A percentile compares a stretch with the other conserved stretches of the same genome.
phyloP scores from a whole-genome alignment of 495 filamentous ascomycete species.

The Lentithecium fluviatile region DNA sequence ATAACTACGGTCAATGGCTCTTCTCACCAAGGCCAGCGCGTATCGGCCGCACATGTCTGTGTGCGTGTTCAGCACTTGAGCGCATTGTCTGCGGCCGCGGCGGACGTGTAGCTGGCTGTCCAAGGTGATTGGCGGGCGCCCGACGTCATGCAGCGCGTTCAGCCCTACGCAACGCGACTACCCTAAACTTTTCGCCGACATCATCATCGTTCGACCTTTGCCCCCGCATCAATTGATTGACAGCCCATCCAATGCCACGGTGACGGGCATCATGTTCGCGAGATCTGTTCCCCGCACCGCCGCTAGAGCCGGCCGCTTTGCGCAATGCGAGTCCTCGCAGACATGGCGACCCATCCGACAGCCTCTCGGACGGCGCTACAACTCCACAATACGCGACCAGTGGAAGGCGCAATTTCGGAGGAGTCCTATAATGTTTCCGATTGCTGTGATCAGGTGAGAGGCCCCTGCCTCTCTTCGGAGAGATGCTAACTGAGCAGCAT shows the following conservation, averaged over 20 bases:
- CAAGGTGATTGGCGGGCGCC: slow-evolving; percentile 18
- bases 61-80: slow-evolving; percentile 21
- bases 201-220: not conserved
- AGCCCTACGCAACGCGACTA: slow-evolving; percentile 21
- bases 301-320: slow-evolving; percentile 6
- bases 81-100: slow-evolving; percentile 17
- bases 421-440: slow-evolving; percentile 37
- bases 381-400: slow-evolving; percentile 12
- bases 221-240: not conserved
- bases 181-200: not conserved
- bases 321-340: slow-evolving; percentile 23
- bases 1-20: not conserved
- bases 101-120: slow-evolving; percentile 7
- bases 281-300: slow-evolving; percentile 22
- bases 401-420: slow-evolving; percentile 15
- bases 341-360: slow-evolving; percentile 22
- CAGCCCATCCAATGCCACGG: not conserved
- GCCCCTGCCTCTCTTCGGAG: not conserved
- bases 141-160: slow-evolving; percentile 20
- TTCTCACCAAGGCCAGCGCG: slow-evolving; percentile 70
- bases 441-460: slow-evolving; percentile 37
- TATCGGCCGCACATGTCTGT: slow-evolving; percentile 80
- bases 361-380: slow-evolving; percentile 14
- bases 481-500: slow-evolving; percentile 37
- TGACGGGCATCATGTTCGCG: slow-evolving; percentile 25